Evolutionary conservation across 176 grass and related monocot species (phyloP), one percentile per base, ranked within the genome.

Genomic region (Phoenix roebelenii): DNA sequence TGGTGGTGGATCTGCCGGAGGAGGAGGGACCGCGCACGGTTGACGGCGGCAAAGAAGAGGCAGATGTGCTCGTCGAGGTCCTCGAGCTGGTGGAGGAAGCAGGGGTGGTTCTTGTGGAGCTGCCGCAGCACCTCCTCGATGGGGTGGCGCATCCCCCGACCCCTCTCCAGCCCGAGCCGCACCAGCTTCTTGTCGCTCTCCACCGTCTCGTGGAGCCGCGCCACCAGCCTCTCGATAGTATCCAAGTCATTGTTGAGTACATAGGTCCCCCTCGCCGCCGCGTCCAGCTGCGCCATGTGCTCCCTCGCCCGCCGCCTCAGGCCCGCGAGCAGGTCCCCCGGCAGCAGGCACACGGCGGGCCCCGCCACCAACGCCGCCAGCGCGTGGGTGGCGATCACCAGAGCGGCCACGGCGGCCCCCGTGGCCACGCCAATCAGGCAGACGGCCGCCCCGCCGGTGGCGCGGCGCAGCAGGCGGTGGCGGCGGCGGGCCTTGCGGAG

Each of bases 41-140:
- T 98, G 52, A 92, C 76, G 6, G 79, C 73, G 30, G 79, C 63
- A 22, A 98, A 88, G 77, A 85, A 98, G 55, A 88, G 81, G 68
- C 87, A 92, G 67, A 98, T 83, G 64, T 98, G 93, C 60, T 98
- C 84, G 50, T 92, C 82, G 30, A 98, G 87, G 35, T 78, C 87
- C 0, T 63, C 57, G 17, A 98, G 87, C 81, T 98, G 93, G 32
- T 75, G 69, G 23, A 78, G 75, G 49, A 98, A 56, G 50, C 87
- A 83, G n/a, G 72, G 66, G 50, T 92, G 73, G 55, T 85, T 98
- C 63, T 85, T 91, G 55, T 84, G 54, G 57, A 98, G 73, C 48
- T 85, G 84, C 12, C 72, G 70, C 9, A 98, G 61, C 18, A 98
- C 87, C 74, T 92, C 87, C 61, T 92, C 76, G n/a, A 98, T 98